phyloP scores from a whole-genome alignment of 345 rosid genomes.

The Kandelia obovata region DNA sequence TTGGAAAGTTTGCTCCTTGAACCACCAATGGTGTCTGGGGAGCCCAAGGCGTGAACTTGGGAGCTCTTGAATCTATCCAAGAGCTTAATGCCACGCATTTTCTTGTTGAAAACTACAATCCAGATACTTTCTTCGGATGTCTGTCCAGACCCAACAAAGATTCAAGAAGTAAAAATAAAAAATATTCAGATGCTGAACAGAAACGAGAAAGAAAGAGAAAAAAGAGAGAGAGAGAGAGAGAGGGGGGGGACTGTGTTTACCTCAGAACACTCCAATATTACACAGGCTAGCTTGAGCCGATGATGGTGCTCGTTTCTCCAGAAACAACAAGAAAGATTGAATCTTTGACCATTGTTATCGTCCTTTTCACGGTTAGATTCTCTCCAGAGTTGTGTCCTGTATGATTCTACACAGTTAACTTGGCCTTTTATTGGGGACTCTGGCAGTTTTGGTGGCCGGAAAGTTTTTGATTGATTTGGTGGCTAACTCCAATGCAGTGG shows the following conservation, averaged over 20 bases:
- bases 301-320: slow-evolving; percentile 5
- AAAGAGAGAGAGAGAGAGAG: neutral
- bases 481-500: slow-evolving; percentile 39
- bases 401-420: neutral
- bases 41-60: slow-evolving; percentile 62
- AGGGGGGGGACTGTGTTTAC: neutral
- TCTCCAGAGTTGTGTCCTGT: neutral
- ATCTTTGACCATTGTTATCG: slow-evolving; percentile 7
- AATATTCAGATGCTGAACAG: neutral
- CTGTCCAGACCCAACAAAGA: neutral
- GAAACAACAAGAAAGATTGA: slow-evolving; percentile 18
- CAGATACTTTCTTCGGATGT: no score
- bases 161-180: neutral
- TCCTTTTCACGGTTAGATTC: slow-evolving; percentile 28
- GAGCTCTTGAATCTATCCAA: slow-evolving; percentile 57
- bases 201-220: neutral
- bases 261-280: slow-evolving; percentile 9
- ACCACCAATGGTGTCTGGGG: slow-evolving; percentile 40
- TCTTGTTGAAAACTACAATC: neutral
- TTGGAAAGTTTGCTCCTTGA: slow-evolving; percentile 44
- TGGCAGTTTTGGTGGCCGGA: slow-evolving; percentile 32
- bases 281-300: no score
- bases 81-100: slow-evolving; percentile 54
- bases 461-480: slow-evolving; percentile 35
- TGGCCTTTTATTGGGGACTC: slow-evolving; percentile 4